These are phyloP conservation scores for Colletotrichum tamarilloi DNA, from an alignment of 2,329 filamentous ascomycete genomes.

Conservation along the genomic window DNA sequence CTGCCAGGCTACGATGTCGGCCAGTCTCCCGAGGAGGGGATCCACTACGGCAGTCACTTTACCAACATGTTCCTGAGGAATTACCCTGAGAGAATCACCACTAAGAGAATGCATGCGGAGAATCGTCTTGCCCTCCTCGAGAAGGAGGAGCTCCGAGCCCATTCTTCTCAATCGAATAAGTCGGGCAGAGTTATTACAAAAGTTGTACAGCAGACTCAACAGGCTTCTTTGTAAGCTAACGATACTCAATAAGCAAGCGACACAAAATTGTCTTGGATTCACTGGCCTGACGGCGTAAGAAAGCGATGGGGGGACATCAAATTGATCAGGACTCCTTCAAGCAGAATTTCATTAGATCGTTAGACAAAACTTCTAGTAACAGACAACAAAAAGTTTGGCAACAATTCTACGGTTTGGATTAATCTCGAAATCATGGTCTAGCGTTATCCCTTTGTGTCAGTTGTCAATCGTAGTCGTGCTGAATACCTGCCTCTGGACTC, in stretches of 20 bases:
- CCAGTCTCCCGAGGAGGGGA: constrained; percentile 47
- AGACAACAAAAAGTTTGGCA: too few relatives aligned
- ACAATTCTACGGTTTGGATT: too few relatives aligned
- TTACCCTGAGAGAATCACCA: constrained; percentile 59
- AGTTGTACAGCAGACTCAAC: not conserved
- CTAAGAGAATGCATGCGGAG: constrained; percentile 48
- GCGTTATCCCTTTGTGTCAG: too few relatives aligned
- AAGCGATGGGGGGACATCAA: not conserved
- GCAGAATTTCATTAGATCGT: too few relatives aligned
- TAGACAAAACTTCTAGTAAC: too few relatives aligned
- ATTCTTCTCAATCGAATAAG: constrained; percentile 1
- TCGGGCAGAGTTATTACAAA: not conserved
- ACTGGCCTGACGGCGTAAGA: not conserved
- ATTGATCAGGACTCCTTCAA: not conserved
- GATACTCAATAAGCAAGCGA: not conserved
- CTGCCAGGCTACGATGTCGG: constrained; percentile 50
- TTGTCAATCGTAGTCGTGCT: too few relatives aligned
- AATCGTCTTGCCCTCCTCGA: constrained; percentile 42
- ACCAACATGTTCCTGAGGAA: constrained; percentile 63
- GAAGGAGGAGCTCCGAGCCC: constrained; percentile 42
- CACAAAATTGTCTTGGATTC: not conserved
- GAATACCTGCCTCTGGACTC: too few relatives aligned
- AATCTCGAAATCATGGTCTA: too few relatives aligned
- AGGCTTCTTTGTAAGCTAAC: not conserved
- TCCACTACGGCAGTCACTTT: constrained; percentile 64